Percentiles rank a stretch among this genome's conserved stretches.
These are phyloP conservation scores for Echeveria elegans DNA, from an alignment of 164 flowering plant species.

Conservation along the genomic window DNA sequence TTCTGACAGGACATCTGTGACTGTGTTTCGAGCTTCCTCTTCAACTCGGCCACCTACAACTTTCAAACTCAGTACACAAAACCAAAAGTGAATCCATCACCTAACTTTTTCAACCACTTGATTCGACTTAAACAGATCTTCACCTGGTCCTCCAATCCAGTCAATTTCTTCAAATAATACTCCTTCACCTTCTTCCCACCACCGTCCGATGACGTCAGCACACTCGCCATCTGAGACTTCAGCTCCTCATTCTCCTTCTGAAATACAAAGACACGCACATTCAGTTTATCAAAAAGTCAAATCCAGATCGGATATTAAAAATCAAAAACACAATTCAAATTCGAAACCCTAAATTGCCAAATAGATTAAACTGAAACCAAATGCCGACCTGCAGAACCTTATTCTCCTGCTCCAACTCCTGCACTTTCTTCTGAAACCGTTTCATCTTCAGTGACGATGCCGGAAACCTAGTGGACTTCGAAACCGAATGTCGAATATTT, in stretches of 20 bases:
- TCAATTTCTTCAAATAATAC: constrained; percentile 62
- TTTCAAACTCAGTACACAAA: background rate
- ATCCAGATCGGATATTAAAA: background rate
- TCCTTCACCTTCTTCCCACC: constrained; percentile 60
- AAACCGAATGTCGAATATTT: background rate
- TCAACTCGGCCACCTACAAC: constrained; percentile 57
- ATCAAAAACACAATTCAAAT: background rate
- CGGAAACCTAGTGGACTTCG: background rate
- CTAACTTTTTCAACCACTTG: background rate
- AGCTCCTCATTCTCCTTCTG: constrained; percentile 83
- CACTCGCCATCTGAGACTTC: constrained; percentile 35
- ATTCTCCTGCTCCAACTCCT: constrained; percentile 68
- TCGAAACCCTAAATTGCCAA: background rate
- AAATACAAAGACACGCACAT: constrained; percentile 6
- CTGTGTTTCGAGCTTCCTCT: constrained; percentile 69
- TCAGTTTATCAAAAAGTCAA: background rate
- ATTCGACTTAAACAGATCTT: background rate
- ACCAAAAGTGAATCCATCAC: background rate
- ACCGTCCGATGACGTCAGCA: constrained; percentile 43
- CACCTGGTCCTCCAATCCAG: constrained; percentile 66
- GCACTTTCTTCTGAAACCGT: constrained; percentile 56
- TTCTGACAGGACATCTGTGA: constrained; percentile 64
- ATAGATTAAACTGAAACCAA: background rate
- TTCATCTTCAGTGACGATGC: constrained; percentile 7
- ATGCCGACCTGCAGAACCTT: constrained; percentile 45